These are phyloP conservation scores for Fusarium sp. DNA, from an alignment of 2,329 filamentous ascomycete genomes.

Conservation along the genomic window DNA sequence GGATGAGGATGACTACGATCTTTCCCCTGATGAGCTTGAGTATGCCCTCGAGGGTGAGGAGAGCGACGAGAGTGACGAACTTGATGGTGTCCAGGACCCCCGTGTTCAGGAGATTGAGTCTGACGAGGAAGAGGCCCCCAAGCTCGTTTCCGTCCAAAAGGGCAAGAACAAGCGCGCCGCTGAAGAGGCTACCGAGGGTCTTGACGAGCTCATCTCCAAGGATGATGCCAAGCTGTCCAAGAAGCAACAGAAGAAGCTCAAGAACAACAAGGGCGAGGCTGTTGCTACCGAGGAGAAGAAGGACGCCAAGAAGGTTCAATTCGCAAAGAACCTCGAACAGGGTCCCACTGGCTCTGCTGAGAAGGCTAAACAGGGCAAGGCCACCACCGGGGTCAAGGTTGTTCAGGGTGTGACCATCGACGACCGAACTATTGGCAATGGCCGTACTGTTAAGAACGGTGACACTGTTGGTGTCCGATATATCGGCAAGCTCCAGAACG, in stretches of 20 bases:
- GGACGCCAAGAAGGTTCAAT: conserved; percentile 91
- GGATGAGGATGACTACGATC: conserved; percentile 80
- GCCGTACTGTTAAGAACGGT: conserved; percentile 87
- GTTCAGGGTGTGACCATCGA: conserved; percentile 92
- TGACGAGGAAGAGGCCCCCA: conserved; percentile 78
- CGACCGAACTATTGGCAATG: conserved; percentile 91
- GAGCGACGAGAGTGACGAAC: conserved; percentile 78
- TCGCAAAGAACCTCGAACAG: conserved; percentile 98
- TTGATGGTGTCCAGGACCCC: conserved; percentile 81
- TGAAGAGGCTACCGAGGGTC: conserved; percentile 73
- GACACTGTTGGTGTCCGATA: conserved; percentile 94
- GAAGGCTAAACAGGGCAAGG: conserved; percentile 55
- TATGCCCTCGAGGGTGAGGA: conserved; percentile 77
- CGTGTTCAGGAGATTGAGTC: conserved; percentile 83
- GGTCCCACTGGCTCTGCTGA: conserved; percentile 81
- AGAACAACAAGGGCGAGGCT: conserved; percentile 97
- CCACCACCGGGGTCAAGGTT: conserved; percentile 75
- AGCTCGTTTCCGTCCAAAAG: conserved; percentile 69
- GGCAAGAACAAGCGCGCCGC: conserved; percentile 96
- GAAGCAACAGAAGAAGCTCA: conserved; percentile 97
- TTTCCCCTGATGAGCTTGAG: conserved; percentile 83
- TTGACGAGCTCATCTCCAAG: conserved; percentile 89
- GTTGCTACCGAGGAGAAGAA: conserved; percentile 70
- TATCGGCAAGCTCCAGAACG: conserved; percentile 95
- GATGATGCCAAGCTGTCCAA: conserved; percentile 85